These are phyloP conservation scores for Trichosporon inkin DNA, from an alignment of 1,284 basidiomycete genomes.

Conservation along the genomic window DNA sequence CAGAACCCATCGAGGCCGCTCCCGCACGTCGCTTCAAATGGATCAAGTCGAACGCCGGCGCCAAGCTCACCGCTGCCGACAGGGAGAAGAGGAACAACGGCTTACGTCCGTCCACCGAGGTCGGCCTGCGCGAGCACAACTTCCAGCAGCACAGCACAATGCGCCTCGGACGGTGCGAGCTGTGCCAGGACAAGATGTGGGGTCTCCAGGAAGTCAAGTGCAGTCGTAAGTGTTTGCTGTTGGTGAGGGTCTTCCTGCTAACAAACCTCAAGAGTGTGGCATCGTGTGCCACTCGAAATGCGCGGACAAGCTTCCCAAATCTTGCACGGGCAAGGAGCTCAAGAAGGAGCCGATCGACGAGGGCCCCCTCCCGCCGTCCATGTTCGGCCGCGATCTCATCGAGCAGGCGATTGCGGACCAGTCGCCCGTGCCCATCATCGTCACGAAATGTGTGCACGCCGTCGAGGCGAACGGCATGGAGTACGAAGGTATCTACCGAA, in stretches of 20 bases:
- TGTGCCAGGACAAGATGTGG: conserved; percentile 98
- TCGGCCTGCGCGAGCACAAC: conserved; percentile 61
- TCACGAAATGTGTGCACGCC: conserved; percentile 90
- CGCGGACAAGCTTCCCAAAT: conserved; percentile 46
- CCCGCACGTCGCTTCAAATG: conserved; percentile 56
- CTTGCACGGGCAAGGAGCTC: conserved; percentile 40
- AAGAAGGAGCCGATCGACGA: conserved; percentile 25
- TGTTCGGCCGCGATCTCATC: conserved; percentile 81
- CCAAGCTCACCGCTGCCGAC: conserved; percentile 3
- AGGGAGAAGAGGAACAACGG: conserved; percentile 16
- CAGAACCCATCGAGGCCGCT: conserved; percentile 51
- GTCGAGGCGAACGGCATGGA: conserved; percentile 75
- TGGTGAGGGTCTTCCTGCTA: not conserved
- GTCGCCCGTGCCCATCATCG: conserved; percentile 74
- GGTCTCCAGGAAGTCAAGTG: conserved; percentile 85
- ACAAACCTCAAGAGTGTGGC: conserved; percentile 48
- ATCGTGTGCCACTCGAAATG: conserved; percentile 54
- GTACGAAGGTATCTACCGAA: conserved; percentile 78
- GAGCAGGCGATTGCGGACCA: conserved; percentile 78
- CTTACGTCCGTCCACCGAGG: conserved; percentile 45
- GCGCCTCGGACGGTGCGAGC: conserved; percentile 85
- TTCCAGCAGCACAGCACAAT: conserved; percentile 88
- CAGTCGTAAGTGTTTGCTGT: conserved; percentile 58
- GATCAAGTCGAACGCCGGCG: conserved; percentile 34
- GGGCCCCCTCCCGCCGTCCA: conserved; percentile 61